phyloP scores from a whole-genome alignment of 768 basidiomycete species.

The Suillus bovinus region DNA sequence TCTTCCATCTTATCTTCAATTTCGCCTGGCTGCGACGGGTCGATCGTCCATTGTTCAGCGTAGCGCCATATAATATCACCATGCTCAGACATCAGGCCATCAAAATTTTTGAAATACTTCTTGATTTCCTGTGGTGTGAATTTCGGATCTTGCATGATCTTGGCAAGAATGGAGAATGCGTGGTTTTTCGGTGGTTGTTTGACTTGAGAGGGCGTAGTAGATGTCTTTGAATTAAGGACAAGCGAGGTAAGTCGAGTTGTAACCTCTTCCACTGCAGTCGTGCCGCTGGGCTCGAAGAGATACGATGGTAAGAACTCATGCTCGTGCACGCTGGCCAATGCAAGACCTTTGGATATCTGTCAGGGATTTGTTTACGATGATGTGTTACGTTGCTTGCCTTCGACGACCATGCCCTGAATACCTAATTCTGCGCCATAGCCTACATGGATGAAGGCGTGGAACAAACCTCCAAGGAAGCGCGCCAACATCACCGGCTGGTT shows the following conservation, averaged over 20 bases:
- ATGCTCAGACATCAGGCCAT: neutral
- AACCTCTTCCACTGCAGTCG: conserved; percentile 7
- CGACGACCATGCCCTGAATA: conserved; percentile 58
- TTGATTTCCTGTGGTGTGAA: conserved; percentile 19
- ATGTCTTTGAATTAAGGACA: conserved; percentile 8
- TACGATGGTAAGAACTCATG: conserved; percentile 31
- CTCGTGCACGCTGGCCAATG: conserved; percentile 26
- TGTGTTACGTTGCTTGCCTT: conserved; percentile 42
- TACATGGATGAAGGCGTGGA: conserved; percentile 65
- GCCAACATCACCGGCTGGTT: conserved; percentile 53
- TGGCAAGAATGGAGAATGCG: conserved; percentile 52
- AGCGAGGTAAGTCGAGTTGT: conserved; percentile 11
- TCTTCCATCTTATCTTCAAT: conserved; percentile 63
- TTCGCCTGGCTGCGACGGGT: conserved; percentile 35
- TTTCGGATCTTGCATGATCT: conserved; percentile 48
- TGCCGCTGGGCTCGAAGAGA: conserved; percentile 10
- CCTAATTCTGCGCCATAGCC: conserved; percentile 67
- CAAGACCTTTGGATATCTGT: conserved; percentile 21
- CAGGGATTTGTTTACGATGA: neutral
- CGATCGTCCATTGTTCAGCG: conserved; percentile 44
- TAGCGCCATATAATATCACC: conserved; percentile 12
- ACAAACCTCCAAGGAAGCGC: conserved; percentile 46
- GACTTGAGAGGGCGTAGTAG: neutral
- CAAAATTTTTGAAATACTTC: conserved; percentile 25
- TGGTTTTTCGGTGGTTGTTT: conserved; percentile 19